Conservation (phyloP, 169 alveolate species). For the Plasmodium gallinaceum region DNA sequence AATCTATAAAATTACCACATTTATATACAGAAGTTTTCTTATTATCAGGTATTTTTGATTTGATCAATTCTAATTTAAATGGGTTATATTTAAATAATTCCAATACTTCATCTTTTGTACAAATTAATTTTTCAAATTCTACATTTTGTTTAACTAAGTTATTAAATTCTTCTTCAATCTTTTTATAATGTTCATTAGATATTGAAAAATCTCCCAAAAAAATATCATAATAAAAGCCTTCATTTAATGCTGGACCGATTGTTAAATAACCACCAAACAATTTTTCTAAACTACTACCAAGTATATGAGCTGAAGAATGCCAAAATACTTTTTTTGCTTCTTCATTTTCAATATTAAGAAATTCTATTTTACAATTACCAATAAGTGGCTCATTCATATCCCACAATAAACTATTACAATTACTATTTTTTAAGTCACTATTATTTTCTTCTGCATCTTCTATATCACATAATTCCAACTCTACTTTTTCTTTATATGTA, state of each 20-base stretch:
- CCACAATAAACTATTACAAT: conserved; percentile 86
- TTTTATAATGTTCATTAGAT: conserved; percentile 79
- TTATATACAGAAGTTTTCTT: conserved; percentile 96
- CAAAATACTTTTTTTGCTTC: conserved; percentile 97
- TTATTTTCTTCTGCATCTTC: conserved; percentile 78
- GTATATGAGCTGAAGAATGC: conserved; percentile 99
- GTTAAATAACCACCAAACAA: conserved; percentile 97
- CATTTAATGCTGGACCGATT: conserved; percentile 96
- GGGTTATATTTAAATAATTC: conserved; percentile 97
- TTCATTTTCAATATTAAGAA: conserved; percentile 93
- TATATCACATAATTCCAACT: conserved; percentile 85
- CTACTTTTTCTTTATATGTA: conserved; percentile 80
- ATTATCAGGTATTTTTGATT: conserved; percentile 96
- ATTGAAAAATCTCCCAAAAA: conserved; percentile 93
- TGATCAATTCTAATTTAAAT: conserved; percentile 96
- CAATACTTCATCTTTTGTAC: conserved; percentile 97
- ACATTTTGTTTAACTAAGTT: conserved; percentile 90
- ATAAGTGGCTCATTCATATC: conserved; percentile 97
- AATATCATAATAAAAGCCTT: conserved; percentile 99
- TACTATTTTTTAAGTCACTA: background rate
- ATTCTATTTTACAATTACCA: conserved; percentile 94
- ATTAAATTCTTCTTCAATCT: conserved; percentile 70
- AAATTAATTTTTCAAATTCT: conserved; percentile 94
- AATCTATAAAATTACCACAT: conserved; percentile 98
- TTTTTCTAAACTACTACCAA: conserved; percentile 95